A percentile compares a stretch with the other conserved stretches of the same genome.
phyloP scores from a whole-genome alignment of 495 filamentous ascomycete genomes.

The Penicillium lagena region DNA sequence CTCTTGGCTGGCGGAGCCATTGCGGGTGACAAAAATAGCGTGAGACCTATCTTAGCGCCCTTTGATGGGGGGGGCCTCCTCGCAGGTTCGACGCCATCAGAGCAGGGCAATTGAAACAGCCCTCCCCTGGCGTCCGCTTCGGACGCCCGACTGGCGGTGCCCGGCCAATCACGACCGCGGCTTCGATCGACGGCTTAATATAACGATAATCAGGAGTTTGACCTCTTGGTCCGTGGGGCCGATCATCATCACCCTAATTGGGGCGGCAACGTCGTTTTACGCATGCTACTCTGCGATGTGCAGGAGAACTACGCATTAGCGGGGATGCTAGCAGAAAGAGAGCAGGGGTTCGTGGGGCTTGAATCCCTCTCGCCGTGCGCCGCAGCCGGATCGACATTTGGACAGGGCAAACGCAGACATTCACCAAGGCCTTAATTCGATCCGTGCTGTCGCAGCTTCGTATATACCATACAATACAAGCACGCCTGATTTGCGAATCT shows the following conservation, averaged over 20 bases:
- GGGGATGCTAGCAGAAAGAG: too few species aligned
- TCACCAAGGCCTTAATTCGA: too few species aligned
- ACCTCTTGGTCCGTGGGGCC: constrained; percentile 8
- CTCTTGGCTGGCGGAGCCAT: constrained; percentile 10
- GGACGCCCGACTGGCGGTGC: constrained; percentile 1
- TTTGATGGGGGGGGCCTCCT: constrained; percentile 7
- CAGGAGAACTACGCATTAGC: too few species aligned
- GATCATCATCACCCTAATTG: constrained; percentile 15
- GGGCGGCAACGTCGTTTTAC: constrained; percentile 8
- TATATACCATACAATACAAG: too few species aligned
- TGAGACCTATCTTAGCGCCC: constrained; percentile 11
- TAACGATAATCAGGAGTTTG: constrained; percentile 5
- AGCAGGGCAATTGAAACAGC: constrained; percentile 13
- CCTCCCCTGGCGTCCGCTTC: constrained; percentile 17
- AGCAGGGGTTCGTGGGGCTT: too few species aligned
- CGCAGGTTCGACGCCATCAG: neutral
- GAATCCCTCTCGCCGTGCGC: too few species aligned
- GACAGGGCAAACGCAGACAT: too few species aligned
- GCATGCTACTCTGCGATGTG: too few species aligned
- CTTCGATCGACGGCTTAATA: neutral
- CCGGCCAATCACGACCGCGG: constrained; percentile 9
- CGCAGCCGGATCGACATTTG: too few species aligned
- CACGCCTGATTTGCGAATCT: too few species aligned
- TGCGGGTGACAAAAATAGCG: constrained; percentile 22
- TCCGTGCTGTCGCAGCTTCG: too few species aligned